Evolutionary conservation across 345 rosid species (phyloP), one percentile per base, ranked within the genome.

Genomic region (Fremontodendron californicum): DNA sequence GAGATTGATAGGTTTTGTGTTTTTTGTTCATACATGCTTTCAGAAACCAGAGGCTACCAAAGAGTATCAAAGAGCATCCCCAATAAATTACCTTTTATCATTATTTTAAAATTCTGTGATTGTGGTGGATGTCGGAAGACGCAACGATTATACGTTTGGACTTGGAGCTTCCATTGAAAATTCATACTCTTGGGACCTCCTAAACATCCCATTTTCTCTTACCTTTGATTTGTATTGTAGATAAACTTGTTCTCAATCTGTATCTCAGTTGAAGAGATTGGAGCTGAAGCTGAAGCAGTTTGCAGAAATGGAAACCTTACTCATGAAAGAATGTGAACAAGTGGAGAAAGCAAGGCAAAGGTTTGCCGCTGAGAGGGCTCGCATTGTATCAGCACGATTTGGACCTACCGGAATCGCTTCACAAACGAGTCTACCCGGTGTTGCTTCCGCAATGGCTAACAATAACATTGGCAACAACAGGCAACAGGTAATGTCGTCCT

Each of bases 201-300:
- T 35, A 35, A 54, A 73, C 64, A 35, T 51, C 37, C 48, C 15
- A 11, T 35, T n/a, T 35, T 35, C 31, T 11, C 64, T 0, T 35
- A 19, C 75, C 37, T 72, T 55, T 13, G 13, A 10, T 33, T 31
- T 73, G 49, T 35, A 35, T 48, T n/a, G 62, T 49, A 6, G 23
- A 23, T 52, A 21, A 55, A 2, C 33, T 55, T 21, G 29, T 52
- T 73, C 55, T 55, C 35, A 2, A 35, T 55, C 48, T 62, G 46
- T 67, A 27, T 43, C 39, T 15, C 87, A 96, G 99, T 74, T 96
- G 88, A 96, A 93, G 88, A 87, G 99, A 77, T 79, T 96, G 91
- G 99, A 96, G 89, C 90, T 96, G 73, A 96, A 96, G 85, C 86
- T 93, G 87, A 96, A 96, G 87, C 99, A 93, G 85, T 96, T 96